Evolutionary conservation across 768 basidiomycete genomes (phyloP).

Genomic region (Exsudoporus frostii): DNA sequence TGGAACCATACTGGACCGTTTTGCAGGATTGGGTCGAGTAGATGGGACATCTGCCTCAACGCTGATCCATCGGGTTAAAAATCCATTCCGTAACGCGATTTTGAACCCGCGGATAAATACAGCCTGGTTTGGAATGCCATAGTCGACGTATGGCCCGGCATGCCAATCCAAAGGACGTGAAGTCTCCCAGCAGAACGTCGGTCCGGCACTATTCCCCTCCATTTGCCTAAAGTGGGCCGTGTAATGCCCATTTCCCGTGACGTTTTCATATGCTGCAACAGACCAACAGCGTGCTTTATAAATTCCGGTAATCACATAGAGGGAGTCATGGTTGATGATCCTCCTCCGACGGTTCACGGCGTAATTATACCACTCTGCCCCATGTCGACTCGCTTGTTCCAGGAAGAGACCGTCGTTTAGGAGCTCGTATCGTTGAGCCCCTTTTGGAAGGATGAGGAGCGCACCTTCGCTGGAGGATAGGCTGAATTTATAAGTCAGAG

Average conservation of each 20-base stretch:
- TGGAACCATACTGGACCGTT: background rate
- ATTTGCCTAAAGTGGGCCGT: background rate
- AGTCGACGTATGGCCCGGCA: background rate
- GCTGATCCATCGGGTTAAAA: background rate
- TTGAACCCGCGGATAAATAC: slow-evolving; percentile 22
- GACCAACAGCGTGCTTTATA: slow-evolving; percentile 19
- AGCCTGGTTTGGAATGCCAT: slow-evolving; percentile 10
- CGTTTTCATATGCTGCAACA: slow-evolving; percentile 14
- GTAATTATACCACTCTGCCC: background rate
- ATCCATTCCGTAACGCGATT: background rate
- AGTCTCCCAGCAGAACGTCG: background rate
- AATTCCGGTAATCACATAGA: background rate
- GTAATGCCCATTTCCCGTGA: too few relatives aligned
- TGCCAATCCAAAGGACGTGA: background rate
- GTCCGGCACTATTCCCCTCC: background rate
- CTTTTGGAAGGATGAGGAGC: background rate
- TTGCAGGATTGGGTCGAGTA: background rate
- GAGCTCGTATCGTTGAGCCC: background rate
- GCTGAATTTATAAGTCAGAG: background rate
- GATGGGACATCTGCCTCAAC: background rate
- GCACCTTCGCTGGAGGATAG: background rate
- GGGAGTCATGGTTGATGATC: background rate
- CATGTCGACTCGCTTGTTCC: background rate
- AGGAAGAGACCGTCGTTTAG: background rate
- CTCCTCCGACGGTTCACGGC: background rate